Base-by-base conservation (phyloP, 306 rosid genomes). In the Lathyrus aphaca region DNA sequence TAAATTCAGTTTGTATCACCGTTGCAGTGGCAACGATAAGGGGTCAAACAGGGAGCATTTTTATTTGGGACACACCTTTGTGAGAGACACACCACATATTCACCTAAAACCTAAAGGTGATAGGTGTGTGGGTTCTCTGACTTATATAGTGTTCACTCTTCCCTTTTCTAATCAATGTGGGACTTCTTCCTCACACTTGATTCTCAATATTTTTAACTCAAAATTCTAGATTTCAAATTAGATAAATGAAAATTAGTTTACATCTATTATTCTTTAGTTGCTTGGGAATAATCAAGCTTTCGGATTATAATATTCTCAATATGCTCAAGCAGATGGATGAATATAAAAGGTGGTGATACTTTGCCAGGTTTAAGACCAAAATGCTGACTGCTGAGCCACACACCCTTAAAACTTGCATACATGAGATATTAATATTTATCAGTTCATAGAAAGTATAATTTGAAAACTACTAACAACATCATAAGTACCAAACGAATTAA, bases 381-480 rank as follows among this genome's bases (percentile, higher is more conserved):
- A 54, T 25, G 60, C 37, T 23, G 16, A 23, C 60, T 54, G 10
- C 37, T 54, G 37, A 23, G 17, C 4, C 17, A 54, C 15, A 5
- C 37, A 54, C 27, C 37, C 60, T 54, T 54, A 25, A 54, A 25
- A 54, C 60, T 23, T 54, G 60, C 17, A 54, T 23, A 12, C 37
- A 54, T 23, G 8, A 32, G 65, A 32, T 59, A 15, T 59, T 17
- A 35, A 1, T 15, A 15, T 16, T 23, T 35, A 32, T 59, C 0
- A 32, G 25, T 59, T 56, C 23, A 32, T 59, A 15, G 65, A 35
- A 14, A 35, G 25, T 8, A 54, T 23, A 16, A 32, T 32, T 15
- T 59, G 43, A 59, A 59, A 59, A 30, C n/a, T 16, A 14, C 44
- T 32, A 59, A 35, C 25, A 25, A 35, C 65, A 32, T 9, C 32